A percentile compares a stretch with the other conserved stretches of the same genome.
Conservation (phyloP, 345 rosid species). For the Physaria fendleri region DNA sequence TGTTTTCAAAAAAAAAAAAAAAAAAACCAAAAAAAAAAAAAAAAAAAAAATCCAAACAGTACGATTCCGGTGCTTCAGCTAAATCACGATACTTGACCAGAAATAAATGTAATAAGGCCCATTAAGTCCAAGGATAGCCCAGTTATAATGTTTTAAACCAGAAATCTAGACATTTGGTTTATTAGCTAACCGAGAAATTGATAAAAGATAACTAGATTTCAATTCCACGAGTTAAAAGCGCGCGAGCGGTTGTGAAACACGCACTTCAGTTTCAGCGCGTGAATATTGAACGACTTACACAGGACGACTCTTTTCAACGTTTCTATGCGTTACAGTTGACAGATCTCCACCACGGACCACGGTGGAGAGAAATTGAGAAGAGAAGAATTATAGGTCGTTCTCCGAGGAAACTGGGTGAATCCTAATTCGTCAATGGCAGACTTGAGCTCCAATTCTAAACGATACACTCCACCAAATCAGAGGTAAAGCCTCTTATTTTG, state of each 20-base stretch:
- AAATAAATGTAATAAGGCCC: conserved; percentile 7
- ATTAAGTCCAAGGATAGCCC: background rate
- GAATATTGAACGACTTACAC: conserved; percentile 1
- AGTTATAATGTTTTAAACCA: too few species aligned
- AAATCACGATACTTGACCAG: conserved; percentile 6
- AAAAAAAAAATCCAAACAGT: too few species aligned
- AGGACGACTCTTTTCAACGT: conserved; percentile 4
- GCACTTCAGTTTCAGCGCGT: conserved; percentile 18
- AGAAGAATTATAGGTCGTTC: too few species aligned
- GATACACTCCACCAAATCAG: conserved; percentile 71
- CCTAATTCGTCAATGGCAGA: conserved; percentile 47
- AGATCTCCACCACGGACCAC: conserved; percentile 19
- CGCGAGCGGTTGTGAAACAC: conserved; percentile 23
- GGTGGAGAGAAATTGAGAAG: background rate
- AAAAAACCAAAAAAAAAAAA: too few species aligned
- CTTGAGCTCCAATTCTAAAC: conserved; percentile 35
- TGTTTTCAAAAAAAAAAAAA: too few species aligned
- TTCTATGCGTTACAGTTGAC: conserved; percentile 14
- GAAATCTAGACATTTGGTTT: too few species aligned
- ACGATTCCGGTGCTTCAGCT: background rate
- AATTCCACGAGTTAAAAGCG: conserved; percentile 3
- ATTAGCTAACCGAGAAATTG: too few species aligned
- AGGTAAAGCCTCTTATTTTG: too few species aligned
- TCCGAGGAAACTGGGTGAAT: conserved; percentile 33
- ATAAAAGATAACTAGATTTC: background rate